Conservation (phyloP, 139 green algal species). For the Coccomyxa sp. region DNA sequence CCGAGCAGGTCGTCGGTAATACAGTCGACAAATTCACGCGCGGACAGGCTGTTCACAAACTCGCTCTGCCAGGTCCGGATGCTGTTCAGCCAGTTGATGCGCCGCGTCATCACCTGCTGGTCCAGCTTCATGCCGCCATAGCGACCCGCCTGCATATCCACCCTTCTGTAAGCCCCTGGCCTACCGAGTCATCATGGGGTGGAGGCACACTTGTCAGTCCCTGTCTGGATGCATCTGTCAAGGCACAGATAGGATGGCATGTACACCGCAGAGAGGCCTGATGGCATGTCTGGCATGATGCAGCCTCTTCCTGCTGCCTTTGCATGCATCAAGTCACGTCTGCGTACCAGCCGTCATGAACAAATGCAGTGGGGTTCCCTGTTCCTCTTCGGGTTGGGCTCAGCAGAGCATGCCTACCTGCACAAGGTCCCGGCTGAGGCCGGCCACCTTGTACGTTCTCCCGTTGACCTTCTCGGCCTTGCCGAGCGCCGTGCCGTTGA, state of each 20-base stretch:
- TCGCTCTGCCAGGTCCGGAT: slow-evolving; percentile 83
- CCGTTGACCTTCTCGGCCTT: background rate
- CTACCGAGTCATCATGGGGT: too few relatives aligned
- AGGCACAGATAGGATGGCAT: too few relatives aligned
- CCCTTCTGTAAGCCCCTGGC: background rate
- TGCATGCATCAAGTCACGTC: too few relatives aligned
- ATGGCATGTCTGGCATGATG: too few relatives aligned
- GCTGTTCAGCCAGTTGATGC: slow-evolving; percentile 68
- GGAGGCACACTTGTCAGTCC: too few relatives aligned
- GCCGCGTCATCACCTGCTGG: slow-evolving; percentile 25
- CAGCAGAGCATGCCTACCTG: too few relatives aligned
- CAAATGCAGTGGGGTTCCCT: too few relatives aligned
- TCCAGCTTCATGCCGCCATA: slow-evolving; percentile 14
- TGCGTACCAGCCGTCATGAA: too few relatives aligned
- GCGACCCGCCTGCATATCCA: background rate
- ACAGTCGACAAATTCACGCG: slow-evolving; percentile 83
- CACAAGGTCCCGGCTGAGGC: background rate
- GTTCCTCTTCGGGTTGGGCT: too few relatives aligned
- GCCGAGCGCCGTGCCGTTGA: background rate
- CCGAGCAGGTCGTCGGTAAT: slow-evolving; percentile 77
- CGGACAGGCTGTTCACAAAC: slow-evolving; percentile 70
- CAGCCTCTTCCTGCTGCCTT: too few relatives aligned
- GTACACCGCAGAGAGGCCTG: too few relatives aligned
- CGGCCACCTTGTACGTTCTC: background rate
- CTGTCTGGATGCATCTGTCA: too few relatives aligned